Conservation (phyloP, 441 rosid genomes). For the Dalechampia spathulata region DNA sequence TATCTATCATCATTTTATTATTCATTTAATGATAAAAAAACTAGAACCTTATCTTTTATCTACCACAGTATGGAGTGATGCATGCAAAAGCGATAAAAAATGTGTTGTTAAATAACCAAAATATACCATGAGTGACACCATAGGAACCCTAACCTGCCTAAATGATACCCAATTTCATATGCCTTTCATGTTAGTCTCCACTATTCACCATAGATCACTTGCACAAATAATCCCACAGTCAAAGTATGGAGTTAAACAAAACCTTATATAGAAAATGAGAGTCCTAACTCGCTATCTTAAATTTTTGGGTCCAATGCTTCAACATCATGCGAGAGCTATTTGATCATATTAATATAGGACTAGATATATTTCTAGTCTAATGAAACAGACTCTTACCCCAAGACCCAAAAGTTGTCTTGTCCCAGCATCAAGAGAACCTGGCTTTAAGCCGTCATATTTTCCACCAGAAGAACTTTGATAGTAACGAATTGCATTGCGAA, state of each 20-base stretch:
- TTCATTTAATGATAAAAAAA: no score
- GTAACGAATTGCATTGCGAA: conserved; percentile 60
- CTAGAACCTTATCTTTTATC: no score
- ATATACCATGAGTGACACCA: neutral
- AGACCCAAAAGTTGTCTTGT: conserved; percentile 75
- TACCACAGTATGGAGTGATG: no score
- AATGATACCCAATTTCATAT: neutral
- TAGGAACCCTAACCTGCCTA: no score
- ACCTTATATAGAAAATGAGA: no score
- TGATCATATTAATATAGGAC: neutral
- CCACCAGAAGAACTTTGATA: conserved; percentile 66
- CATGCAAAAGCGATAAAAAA: no score
- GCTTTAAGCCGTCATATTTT: conserved; percentile 83
- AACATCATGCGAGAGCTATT: neutral
- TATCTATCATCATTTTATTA: no score
- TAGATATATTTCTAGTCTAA: neutral
- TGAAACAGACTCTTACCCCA: conserved; percentile 47
- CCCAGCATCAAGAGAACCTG: conserved; percentile 77
- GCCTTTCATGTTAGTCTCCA: no score
- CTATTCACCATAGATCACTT: no score
- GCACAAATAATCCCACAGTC: no score
- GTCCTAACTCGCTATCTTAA: neutral
- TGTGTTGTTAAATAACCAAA: neutral
- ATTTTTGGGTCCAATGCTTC: neutral
- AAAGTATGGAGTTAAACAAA: no score